A percentile compares a stretch with the other conserved stretches of the same genome.
phyloP scores from a whole-genome alignment of 1,284 basidiomycete species.

The Puccinia horiana region DNA sequence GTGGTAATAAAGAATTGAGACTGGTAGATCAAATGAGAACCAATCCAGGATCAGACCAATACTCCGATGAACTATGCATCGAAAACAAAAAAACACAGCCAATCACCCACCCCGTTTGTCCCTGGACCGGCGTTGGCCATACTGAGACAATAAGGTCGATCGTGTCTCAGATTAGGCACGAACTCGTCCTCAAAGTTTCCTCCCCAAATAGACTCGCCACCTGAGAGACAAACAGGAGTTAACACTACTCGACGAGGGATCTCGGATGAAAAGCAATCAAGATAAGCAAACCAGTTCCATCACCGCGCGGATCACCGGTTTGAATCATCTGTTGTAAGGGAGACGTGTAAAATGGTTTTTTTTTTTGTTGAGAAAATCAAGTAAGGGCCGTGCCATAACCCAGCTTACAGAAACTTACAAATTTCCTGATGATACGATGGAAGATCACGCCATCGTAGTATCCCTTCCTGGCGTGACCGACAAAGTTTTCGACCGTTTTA shows the following conservation, averaged over 20 bases:
- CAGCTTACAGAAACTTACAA: conserved; percentile 62
- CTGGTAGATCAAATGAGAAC: conserved; percentile 54
- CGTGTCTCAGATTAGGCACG: conserved; percentile 80
- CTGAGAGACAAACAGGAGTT: neutral
- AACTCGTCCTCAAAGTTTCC: conserved; percentile 95
- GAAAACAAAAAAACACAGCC: conserved; percentile 14
- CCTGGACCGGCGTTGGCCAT: conserved; percentile 97
- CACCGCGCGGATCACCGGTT: conserved; percentile 93
- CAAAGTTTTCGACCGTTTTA: conserved; percentile 95
- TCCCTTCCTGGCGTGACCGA: conserved; percentile 83
- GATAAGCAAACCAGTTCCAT: conserved; percentile 71
- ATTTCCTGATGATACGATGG: conserved; percentile 97
- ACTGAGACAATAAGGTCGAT: conserved; percentile 92
- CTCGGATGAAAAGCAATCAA: neutral
- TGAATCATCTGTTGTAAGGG: conserved; percentile 74
- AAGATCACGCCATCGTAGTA: conserved; percentile 95
- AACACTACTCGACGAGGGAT: neutral
- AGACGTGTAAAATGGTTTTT: neutral
- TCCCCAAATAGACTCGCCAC: conserved; percentile 94
- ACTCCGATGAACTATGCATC: neutral
- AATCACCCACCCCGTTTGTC: conserved; percentile 70
- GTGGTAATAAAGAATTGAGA: conserved; percentile 99
- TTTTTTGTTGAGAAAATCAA: neutral
- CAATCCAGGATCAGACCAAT: conserved; percentile 3
- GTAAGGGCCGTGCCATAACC: neutral